Conservation (phyloP, 1,284 basidiomycete species). For the Ganoderma meredithae region DNA sequence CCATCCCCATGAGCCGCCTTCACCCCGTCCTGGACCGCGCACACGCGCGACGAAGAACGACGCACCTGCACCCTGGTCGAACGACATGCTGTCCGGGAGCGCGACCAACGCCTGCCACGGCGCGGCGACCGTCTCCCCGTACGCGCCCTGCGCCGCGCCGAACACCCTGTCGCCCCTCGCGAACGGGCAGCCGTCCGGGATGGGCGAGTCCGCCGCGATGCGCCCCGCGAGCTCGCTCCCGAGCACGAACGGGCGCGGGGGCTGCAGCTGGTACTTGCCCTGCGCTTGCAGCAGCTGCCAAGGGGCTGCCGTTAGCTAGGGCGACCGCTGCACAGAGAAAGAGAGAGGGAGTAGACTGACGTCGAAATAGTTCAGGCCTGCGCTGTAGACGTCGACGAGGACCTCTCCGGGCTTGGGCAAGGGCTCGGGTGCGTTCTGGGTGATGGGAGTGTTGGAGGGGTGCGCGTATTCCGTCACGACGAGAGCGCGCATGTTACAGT, state of each 20-base stretch:
- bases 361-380: slow-evolving; percentile 84
- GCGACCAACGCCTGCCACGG: slow-evolving; percentile 58
- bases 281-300: slow-evolving; percentile 82
- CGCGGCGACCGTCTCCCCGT: slow-evolving; percentile 75
- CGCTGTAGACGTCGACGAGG: slow-evolving; percentile 84
- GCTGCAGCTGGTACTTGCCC: slow-evolving; percentile 89
- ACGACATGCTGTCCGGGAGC: slow-evolving; percentile 69
- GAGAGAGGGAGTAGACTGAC: slow-evolving; percentile 44
- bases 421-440: slow-evolving; percentile 68
- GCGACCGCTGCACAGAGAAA: no score
- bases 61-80: slow-evolving; percentile 70
- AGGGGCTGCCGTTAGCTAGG: not conserved
- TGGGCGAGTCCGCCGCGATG: slow-evolving; percentile 76
- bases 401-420: slow-evolving; percentile 64
- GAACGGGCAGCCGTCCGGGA: slow-evolving; percentile 84
- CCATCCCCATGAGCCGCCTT: no score
- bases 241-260: slow-evolving; percentile 83
- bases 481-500: slow-evolving; percentile 75
- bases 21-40: no score
- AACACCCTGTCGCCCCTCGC: slow-evolving; percentile 90
- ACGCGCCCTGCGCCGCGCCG: slow-evolving; percentile 84
- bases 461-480: slow-evolving; percentile 78
- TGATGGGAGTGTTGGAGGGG: slow-evolving; percentile 71
- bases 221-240: slow-evolving; percentile 89
- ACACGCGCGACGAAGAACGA: slow-evolving; percentile 19